phyloP scores from a whole-genome alignment of 2,329 filamentous ascomycete genomes.

The Colletotrichum somersetense region DNA sequence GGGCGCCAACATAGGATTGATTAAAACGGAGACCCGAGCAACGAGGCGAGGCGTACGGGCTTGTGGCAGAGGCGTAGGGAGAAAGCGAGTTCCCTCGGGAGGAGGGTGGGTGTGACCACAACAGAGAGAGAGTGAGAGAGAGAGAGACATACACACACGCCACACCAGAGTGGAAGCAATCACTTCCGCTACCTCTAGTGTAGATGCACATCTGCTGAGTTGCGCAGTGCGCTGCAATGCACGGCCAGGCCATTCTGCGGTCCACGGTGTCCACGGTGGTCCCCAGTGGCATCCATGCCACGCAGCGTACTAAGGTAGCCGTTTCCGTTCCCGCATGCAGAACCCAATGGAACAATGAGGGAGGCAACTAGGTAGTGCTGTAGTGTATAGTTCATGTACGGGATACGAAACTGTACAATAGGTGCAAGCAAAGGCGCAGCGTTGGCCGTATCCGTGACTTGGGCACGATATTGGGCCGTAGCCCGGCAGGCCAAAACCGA shows the following conservation, averaged over 20 bases:
- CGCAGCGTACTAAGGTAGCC: constrained; percentile 31
- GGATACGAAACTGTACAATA: constrained; percentile 4
- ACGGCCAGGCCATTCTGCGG: constrained; percentile 36
- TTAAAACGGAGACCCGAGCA: constrained; percentile 36
- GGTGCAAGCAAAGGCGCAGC: constrained; percentile 1
- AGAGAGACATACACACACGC: neutral
- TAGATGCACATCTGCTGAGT: constrained; percentile 20
- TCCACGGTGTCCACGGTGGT: constrained; percentile 34
- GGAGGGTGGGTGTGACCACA: constrained; percentile 34
- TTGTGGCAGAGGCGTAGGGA: constrained; percentile 15
- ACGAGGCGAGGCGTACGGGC: constrained; percentile 18
- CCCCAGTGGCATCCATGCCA: constrained; percentile 28
- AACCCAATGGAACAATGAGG: constrained; percentile 31
- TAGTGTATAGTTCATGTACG: neutral
- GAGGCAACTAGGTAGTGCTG: constrained; percentile 19
- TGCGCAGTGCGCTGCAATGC: constrained; percentile 34
- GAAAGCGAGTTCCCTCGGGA: neutral
- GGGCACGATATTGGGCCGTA: constrained; percentile 18
- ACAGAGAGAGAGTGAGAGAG: neutral
- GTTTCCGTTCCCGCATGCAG: constrained; percentile 38
- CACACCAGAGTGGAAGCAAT: constrained; percentile 5
- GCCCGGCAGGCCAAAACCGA: constrained; percentile 9
- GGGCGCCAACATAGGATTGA: constrained; percentile 37
- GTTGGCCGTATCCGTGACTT: constrained; percentile 8
- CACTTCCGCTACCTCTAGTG: neutral